Evolutionary conservation across 768 basidiomycete genomes (phyloP), one percentile per base, ranked within the genome.

Genomic region (Boletus edulis): DNA sequence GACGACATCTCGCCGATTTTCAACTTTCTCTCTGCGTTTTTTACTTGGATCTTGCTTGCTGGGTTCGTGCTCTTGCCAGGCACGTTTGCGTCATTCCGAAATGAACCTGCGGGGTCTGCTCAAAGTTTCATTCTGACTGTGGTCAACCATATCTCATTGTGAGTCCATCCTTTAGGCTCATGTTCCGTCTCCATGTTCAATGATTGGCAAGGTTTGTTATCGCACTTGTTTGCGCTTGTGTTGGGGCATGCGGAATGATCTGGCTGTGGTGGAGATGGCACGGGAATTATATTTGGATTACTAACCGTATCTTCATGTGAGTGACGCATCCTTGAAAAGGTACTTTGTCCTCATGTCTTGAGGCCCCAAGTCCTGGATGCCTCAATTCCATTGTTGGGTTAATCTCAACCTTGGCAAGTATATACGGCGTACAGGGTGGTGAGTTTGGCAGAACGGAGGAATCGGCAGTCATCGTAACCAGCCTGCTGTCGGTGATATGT

Each of bases 61-160:
- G 83, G 83, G 9, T 85, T 85, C 62, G 70, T 85, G 17, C 72
- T 85, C 29, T 83, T 85, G 57, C 84, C 84, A 3, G 80, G 82
- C 47, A 85, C 84, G 8, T 85, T 85, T 65, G 73, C 77, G 11
- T 82, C 77, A 50, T 72, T 78, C 68, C 37, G 60, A 17, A 17
- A 58, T 13, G 38, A 42, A 27, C 57, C 62, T 45, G 14, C 67
- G 61, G 55, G 66, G 50, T 71, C 70, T 11, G 57, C 77, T 7
- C 68, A 69, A 44, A 66, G 66, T 22, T 47, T 62, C 14, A 62
- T 78, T 46, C 56, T 81, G 39, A 59, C 62, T 32, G 64, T 71
- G 8, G 65, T 84, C 47, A 70, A 76, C 22, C 63, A 78, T 51
- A 49, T 81, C 5, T 74, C 81, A 38, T 61, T 83, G 81, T 83